A percentile compares a stretch with the other conserved stretches of the same genome.
Evolutionary conservation across 2,329 filamentous ascomycete species (phyloP).

Genomic region (Pestalotiopsis sp.): DNA sequence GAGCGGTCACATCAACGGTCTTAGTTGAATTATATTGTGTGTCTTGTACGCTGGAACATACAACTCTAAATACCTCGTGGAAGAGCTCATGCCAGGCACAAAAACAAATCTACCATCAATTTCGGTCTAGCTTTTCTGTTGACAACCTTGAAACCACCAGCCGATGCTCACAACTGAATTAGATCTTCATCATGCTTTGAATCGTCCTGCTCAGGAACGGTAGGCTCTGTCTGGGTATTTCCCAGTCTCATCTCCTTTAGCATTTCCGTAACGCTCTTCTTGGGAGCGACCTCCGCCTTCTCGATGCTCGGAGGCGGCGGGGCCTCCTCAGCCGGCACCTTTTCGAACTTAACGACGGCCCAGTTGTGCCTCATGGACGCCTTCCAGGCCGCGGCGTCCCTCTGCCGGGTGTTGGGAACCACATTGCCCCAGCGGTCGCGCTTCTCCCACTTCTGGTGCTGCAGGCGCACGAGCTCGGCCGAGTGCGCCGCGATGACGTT

Average conservation of each 20-base stretch:
- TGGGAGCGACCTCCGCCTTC: conserved; percentile 14
- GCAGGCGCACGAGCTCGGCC: conserved; percentile 28
- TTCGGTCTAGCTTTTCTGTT: neutral
- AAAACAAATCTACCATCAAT: neutral
- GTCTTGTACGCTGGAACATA: neutral
- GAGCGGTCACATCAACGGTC: no score
- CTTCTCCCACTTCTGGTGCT: conserved; percentile 29
- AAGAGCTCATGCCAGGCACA: neutral
- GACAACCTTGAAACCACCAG: neutral
- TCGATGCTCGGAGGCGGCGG: conserved; percentile 24
- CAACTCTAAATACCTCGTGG: neutral
- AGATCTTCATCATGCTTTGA: neutral
- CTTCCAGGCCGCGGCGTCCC: conserved; percentile 18
- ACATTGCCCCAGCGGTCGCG: conserved; percentile 21
- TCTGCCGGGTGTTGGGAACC: neutral
- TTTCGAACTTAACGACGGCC: conserved; percentile 29
- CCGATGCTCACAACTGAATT: neutral
- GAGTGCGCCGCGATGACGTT: conserved; percentile 26
- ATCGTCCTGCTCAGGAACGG: neutral
- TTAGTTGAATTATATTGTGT: no score
- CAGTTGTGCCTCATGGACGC: conserved; percentile 20
- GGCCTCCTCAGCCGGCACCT: conserved; percentile 11
- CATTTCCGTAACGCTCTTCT: conserved; percentile 18
- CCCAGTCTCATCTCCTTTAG: conserved; percentile 20
- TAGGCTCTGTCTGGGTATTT: neutral